Evolutionary conservation across 805 yeast species (phyloP).

Genomic region (Pichia rugopelliculosa): DNA sequence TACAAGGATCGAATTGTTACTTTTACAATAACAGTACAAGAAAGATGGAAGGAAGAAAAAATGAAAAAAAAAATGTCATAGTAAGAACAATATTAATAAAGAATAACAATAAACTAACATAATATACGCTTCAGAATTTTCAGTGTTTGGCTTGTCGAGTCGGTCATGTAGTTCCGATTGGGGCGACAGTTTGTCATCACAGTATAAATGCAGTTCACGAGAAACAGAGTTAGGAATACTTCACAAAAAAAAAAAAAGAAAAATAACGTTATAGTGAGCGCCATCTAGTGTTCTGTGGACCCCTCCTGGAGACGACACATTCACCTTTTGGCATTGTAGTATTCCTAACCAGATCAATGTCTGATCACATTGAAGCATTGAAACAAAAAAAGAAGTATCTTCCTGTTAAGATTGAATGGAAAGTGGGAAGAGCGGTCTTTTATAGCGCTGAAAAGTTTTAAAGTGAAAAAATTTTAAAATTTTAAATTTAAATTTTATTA

Average conservation of each 20-base stretch:
- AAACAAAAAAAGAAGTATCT: too few species aligned
- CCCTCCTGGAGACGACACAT: background rate
- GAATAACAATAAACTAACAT: background rate
- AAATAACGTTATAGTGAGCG: background rate
- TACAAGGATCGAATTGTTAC: too few species aligned
- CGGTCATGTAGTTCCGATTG: constrained; percentile 64
- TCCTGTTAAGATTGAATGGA: too few species aligned
- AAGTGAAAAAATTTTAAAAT: background rate
- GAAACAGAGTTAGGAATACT: too few species aligned
- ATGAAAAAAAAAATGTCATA: background rate
- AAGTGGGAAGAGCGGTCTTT: background rate
- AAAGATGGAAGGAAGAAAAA: background rate
- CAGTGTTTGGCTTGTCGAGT: constrained; percentile 66
- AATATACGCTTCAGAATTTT: constrained; percentile 45
- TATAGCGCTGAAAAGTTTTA: background rate
- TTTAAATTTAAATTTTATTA: too few species aligned
- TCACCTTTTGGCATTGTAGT: too few species aligned
- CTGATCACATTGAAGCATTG: too few species aligned
- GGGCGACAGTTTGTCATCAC: constrained; percentile 73
- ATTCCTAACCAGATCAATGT: too few species aligned
- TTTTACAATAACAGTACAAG: background rate
- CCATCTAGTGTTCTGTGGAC: background rate
- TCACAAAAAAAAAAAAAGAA: background rate
- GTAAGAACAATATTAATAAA: background rate
- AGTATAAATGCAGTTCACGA: constrained; percentile 4